Percentiles rank a stretch among this genome's conserved stretches.
phyloP scores from a whole-genome alignment of 2,329 filamentous ascomycete species.

The Aaosphaeria pasadenensis region DNA sequence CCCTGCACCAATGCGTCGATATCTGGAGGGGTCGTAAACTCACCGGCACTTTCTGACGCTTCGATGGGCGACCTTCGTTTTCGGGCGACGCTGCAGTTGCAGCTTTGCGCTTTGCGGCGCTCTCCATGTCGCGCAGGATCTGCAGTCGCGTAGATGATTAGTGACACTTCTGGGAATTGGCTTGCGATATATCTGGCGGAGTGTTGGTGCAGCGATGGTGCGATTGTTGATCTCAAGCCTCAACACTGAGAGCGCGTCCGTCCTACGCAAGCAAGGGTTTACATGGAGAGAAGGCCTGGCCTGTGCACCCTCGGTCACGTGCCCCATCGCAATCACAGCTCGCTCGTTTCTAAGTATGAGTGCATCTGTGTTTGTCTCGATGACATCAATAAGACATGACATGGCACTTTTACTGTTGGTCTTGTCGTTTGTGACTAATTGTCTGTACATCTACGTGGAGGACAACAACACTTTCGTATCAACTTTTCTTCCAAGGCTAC shows the following conservation, averaged over 20 bases:
- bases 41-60: constrained; percentile 60
- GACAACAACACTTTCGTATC: no score
- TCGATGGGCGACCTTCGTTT: constrained; percentile 52
- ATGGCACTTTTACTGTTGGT: no score
- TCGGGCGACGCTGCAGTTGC: constrained; percentile 48
- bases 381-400: no score
- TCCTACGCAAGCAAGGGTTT: constrained; percentile 3
- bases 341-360: no score
- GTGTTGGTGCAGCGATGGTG: constrained; percentile 32
- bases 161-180: constrained; percentile 11
- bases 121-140: constrained; percentile 36
- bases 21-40: constrained; percentile 35
- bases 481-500: no score
- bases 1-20: constrained; percentile 3
- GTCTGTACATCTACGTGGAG: no score
- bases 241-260: constrained; percentile 19
- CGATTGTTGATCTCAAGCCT: constrained; percentile 18
- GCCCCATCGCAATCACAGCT: no score
- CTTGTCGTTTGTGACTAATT: no score
- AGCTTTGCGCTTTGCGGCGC: constrained; percentile 56
- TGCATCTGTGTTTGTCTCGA: no score
- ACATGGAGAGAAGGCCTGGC: no score
- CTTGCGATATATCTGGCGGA: constrained; percentile 14
- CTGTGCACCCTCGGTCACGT: no score
- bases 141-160: constrained; percentile 29